Percentiles rank a stretch among this genome's conserved stretches.
Evolutionary conservation across 305 asterid species (phyloP).

Genomic region (Fraxinus albicans): DNA sequence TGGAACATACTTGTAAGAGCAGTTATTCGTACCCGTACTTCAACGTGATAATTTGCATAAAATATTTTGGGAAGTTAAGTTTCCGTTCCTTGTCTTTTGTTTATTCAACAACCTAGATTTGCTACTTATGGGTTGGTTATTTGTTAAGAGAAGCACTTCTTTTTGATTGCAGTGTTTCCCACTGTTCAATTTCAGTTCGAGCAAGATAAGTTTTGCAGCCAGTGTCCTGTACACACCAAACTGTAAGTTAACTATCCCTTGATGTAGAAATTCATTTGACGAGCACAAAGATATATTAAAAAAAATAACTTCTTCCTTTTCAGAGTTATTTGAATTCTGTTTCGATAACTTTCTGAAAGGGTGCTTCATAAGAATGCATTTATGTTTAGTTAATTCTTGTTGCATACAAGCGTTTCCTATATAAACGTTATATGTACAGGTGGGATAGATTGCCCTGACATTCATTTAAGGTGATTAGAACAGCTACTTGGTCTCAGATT

Average conservation of each 20-base stretch:
- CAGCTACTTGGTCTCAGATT: neutral
- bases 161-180: constrained; percentile 19
- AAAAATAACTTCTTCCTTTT: neutral
- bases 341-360: neutral
- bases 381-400: neutral
- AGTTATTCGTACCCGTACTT: constrained; percentile 42
- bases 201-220: neutral
- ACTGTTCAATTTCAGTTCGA: neutral
- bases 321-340: neutral
- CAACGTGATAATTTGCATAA: constrained; percentile 22
- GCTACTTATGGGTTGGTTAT: neutral
- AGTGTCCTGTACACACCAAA: neutral
- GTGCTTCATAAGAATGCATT: neutral
- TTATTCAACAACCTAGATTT: constrained; percentile 7
- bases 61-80: constrained; percentile 31
- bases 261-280: neutral
- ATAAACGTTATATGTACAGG: neutral
- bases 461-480: neutral
- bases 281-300: neutral
- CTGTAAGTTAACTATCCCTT: constrained; percentile 8
- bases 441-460: neutral
- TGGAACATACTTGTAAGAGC: constrained; percentile 96
- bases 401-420: neutral
- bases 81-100: constrained; percentile 9
- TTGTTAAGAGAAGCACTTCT: neutral